phyloP scores from a whole-genome alignment of 306 rosid species.

The Chamaecrista fasciculata region DNA sequence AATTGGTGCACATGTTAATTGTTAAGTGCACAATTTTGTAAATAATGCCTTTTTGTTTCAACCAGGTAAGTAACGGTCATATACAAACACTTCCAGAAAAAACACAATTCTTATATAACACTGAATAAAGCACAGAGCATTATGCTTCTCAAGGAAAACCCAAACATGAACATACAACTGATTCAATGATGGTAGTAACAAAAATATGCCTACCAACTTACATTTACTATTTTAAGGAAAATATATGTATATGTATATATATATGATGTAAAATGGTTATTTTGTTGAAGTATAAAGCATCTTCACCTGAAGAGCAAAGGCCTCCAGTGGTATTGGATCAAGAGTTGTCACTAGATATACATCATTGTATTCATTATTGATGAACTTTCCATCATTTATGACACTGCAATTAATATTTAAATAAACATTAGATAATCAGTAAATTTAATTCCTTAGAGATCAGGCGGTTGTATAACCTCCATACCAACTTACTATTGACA shows the following conservation, averaged over 20 bases:
- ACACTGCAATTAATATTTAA: conserved; percentile 59
- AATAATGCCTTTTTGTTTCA: no score
- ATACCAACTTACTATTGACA: neutral
- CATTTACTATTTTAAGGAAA: neutral
- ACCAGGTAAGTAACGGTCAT: no score
- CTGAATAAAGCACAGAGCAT: no score
- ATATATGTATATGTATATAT: no score
- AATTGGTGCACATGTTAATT: no score
- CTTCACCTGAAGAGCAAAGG: conserved; percentile 91
- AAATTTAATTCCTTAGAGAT: no score
- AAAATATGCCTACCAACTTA: neutral
- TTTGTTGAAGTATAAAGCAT: conserved; percentile 22
- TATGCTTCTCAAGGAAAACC: no score
- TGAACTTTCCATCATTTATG: conserved; percentile 65
- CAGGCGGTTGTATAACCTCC: no score
- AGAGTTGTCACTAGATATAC: conserved; percentile 86
- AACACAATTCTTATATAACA: no score
- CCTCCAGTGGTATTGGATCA: conserved; percentile 85
- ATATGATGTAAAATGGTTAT: neutral
- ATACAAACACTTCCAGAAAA: no score
- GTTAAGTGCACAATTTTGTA: no score
- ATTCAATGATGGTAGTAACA: neutral
- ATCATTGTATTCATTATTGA: conserved; percentile 82
- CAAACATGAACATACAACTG: neutral
- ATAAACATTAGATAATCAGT: conserved; percentile 23